phyloP scores from a whole-genome alignment of 176 grass and related monocot genomes.

The Rhipidocladum racemiflorum region DNA sequence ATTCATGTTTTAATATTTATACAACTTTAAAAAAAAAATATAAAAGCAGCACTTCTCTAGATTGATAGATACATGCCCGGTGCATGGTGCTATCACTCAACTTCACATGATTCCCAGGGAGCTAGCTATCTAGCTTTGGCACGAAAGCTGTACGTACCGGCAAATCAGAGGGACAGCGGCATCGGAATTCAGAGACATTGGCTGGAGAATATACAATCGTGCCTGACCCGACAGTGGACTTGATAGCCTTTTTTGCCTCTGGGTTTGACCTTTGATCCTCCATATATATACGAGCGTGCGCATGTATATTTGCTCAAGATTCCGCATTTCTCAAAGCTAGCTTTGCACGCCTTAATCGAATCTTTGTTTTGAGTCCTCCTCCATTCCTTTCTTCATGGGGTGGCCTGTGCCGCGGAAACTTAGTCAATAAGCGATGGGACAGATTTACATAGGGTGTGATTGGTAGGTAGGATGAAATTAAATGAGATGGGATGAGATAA shows the following conservation, averaged over 20 bases:
- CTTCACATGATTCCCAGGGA: slow-evolving; percentile 5
- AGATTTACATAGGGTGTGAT: too few species aligned
- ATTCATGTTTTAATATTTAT: too few species aligned
- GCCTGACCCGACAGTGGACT: not conserved
- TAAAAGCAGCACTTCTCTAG: too few species aligned
- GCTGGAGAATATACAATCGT: slow-evolving; percentile 26
- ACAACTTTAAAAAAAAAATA: too few species aligned
- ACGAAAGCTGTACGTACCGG: slow-evolving; percentile 31
- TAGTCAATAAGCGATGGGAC: slow-evolving; percentile 16
- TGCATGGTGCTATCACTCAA: not conserved
- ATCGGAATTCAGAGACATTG: not conserved
- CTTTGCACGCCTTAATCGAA: not conserved
- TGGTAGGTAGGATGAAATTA: too few species aligned
- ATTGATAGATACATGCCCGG: too few species aligned
- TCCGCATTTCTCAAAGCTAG: not conserved
- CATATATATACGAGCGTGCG: not conserved
- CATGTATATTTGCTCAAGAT: not conserved
- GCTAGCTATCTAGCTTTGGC: not conserved
- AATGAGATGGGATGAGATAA: too few species aligned
- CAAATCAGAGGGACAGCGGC: slow-evolving; percentile 17
- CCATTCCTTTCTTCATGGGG: not conserved
- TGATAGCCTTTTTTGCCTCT: not conserved
- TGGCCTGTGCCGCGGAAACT: not conserved
- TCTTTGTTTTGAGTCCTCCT: not conserved
- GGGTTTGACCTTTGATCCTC: not conserved